Evolutionary conservation across 2,329 filamentous ascomycete genomes (phyloP), one percentile per base, ranked within the genome.

Genomic region (Aspergillus costaricaensis): DNA sequence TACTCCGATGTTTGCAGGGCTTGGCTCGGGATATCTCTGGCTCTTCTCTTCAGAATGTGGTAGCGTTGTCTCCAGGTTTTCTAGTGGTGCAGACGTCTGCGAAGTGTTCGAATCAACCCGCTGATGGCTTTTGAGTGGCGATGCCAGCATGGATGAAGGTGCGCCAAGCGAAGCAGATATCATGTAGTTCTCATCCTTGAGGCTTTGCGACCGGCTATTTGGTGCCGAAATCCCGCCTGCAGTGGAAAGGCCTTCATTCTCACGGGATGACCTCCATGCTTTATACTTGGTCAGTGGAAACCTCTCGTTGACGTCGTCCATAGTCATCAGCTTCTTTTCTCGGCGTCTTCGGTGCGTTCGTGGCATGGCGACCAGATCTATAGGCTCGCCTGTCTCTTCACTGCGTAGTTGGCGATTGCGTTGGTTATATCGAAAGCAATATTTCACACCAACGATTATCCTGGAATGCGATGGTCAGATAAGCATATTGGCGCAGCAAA

Each of bases 371-470:
- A 93, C 86, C 65, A 99, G 82, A 64, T 92, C 92, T 71, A 99
- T 96, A 6, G 90, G 91, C 64, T 97, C 93, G 74, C 91, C 90
- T 67, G 93, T 91, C 69, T 92, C 91, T 66, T 91, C 81, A 79
- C 85, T 80, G 69, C 91, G 88, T 71, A 92, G 80, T 62, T 89
- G 88, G 55, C 95, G 89, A 73, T 96, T 96, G 61, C 95, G 89
- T 68, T 95, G 93, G 77, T 98, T 98, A 77, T 99, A 98, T 69
- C 95, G 86, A 79, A 99, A 99, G 80, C 95, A 99, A 78, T 99
- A 99, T 80, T 99, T 99, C 63, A 99, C 95, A 68, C 95, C 95
- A 62, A 99, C 95, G 70, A 99, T 99, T 71, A 99, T 99, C 95
- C 95, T 99, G 71, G 56, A 15, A n/a, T 21, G 4, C 15, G 8